Percentiles rank a stretch among this genome's conserved stretches.
Evolutionary conservation across 176 grass and related monocot genomes (phyloP).

Genomic region (Paspalum notatum): DNA sequence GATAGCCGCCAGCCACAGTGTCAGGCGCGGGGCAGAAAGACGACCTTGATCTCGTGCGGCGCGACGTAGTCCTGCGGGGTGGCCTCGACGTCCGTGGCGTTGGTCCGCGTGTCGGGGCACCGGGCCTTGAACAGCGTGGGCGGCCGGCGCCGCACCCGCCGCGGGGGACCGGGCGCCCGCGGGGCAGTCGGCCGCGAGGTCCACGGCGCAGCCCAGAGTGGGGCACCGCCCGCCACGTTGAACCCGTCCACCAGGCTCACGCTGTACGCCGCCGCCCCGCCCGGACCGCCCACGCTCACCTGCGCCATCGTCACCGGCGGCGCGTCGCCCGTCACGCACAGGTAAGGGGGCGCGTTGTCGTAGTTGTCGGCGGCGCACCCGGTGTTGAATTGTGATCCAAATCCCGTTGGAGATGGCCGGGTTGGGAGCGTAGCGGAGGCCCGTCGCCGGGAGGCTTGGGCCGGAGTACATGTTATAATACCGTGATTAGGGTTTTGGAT

Average conservation of each 20-base stretch:
- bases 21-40: constrained; percentile 38
- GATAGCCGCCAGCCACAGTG: too few species aligned
- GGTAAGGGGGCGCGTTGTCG: too few species aligned
- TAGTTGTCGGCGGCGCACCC: too few species aligned
- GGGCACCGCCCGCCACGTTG: constrained; percentile 50
- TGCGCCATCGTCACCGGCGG: constrained; percentile 48
- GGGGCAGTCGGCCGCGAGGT: constrained; percentile 38
- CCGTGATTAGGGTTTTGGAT: too few species aligned
- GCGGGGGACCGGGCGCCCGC: background rate
- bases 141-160: constrained; percentile 27
- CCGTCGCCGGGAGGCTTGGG: too few species aligned
- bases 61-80: constrained; percentile 42
- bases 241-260: constrained; percentile 60
- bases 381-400: too few species aligned
- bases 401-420: too few species aligned
- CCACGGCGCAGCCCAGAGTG: too few species aligned
- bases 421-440: too few species aligned
- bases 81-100: constrained; percentile 43
- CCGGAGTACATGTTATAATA: too few species aligned
- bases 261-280: constrained; percentile 41
- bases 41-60: constrained; percentile 49
- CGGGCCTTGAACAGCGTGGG: constrained; percentile 45
- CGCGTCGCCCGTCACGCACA: constrained; percentile 29
- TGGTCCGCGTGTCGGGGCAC: background rate
- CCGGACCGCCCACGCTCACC: constrained; percentile 32